Base-by-base conservation (phyloP, 495 filamentous ascomycete species). In the Clohesyomyces aquaticus region DNA sequence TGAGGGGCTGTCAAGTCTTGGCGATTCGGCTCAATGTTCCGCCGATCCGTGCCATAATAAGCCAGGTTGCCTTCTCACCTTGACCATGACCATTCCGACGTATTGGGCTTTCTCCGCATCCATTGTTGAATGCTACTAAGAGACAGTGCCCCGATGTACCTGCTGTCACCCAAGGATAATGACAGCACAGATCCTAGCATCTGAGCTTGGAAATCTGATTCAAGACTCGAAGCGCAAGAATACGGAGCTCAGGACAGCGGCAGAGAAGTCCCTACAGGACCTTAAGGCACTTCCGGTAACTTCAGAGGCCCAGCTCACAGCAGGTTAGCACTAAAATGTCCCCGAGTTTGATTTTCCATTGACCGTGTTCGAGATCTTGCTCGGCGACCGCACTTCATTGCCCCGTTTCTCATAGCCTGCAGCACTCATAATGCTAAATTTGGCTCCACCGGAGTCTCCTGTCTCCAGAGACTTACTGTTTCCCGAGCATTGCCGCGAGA, bases 221-320 rank as follows among this genome's bases (percentile, higher is more conserved):
- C 93, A 96, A 72, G 94, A 98, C 75, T 93, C 91, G 69, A 96
- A 95, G 75, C 85, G 93, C 64, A 98, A 95, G 77, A 87, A 96
- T 75, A 81, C 85, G 55, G 94, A 98, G 65, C 76, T 98, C 42
- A 84, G 91, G 80, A 88, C 88, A 83, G 93, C 94, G 29, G 91
- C 94, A 16, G 94, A 98, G 72, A 93, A 95, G 75, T 93, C 94
- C 3, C 77, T 98, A 8, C 90, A 89, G 65, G 94, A 97, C 67
- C 82, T 98, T 59, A 97, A 91, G 76, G 81, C 81, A 56, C 77
- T 98, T 3, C 87, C 89, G 47, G 79, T 83, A 32, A 87, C 87
- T 23, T 90, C 88, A 25, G 90, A 96, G 76, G 80, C 88, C 32
- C 91, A 97, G 68, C 84, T 96, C 60, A 83, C 89, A 61, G 88